These are phyloP conservation scores for Phlegmacium glaucopus DNA, from an alignment of 768 basidiomycete species.

Conservation along the genomic window DNA sequence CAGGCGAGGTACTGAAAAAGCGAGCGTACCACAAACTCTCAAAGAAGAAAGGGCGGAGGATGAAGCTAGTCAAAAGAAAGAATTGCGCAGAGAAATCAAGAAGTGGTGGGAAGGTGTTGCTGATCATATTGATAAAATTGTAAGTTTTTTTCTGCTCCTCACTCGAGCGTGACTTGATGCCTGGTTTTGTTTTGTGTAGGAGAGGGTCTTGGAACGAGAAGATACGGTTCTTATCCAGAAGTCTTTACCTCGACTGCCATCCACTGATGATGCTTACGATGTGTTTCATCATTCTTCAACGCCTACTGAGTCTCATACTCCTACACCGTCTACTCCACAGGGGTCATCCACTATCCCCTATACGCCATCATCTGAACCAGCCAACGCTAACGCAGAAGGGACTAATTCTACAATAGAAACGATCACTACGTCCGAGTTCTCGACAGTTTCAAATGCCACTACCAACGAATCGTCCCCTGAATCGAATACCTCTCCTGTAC, in stretches of 20 bases:
- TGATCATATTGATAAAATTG: conserved; percentile 58
- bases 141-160: conserved; percentile 24
- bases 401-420: too few species aligned
- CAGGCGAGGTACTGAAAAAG: conserved; percentile 23
- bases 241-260: conserved; percentile 57
- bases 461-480: background rate
- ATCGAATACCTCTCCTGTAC: too few species aligned
- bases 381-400: too few species aligned
- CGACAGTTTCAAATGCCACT: too few species aligned
- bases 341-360: conserved; percentile 14
- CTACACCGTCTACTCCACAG: conserved; percentile 7
- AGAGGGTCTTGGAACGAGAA: conserved; percentile 32
- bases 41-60: conserved; percentile 7
- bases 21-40: conserved; percentile 5
- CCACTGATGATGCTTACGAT: conserved; percentile 51
- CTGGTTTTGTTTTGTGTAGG: conserved; percentile 35
- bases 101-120: conserved; percentile 65
- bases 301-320: conserved; percentile 11
- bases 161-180: background rate
- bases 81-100: conserved; percentile 57
- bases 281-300: conserved; percentile 13
- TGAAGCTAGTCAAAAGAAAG: conserved; percentile 40
- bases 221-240: conserved; percentile 34
- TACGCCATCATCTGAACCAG: conserved; percentile 4
- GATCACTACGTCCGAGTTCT: too few species aligned